A percentile compares a stretch with the other conserved stretches of the same genome.
Evolutionary conservation across 2,329 filamentous ascomycete species (phyloP).

Genomic region (Colletotrichum sp.): DNA sequence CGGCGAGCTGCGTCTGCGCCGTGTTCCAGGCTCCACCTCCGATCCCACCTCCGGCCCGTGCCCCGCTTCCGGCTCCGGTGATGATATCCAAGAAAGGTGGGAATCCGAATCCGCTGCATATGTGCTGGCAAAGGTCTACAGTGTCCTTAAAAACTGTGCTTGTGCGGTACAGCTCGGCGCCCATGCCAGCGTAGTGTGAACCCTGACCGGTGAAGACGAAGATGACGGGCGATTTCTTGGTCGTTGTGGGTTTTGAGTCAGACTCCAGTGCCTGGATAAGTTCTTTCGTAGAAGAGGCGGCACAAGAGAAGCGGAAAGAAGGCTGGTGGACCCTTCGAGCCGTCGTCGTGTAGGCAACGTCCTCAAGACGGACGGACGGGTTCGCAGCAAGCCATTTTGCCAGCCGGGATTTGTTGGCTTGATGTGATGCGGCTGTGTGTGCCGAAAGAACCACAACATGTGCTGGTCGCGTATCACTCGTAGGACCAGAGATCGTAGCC

Average conservation of each 20-base stretch:
- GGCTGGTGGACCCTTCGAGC: neutral
- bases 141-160: constrained; percentile 33
- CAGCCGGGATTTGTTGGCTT: neutral
- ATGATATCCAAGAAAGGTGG: constrained; percentile 46
- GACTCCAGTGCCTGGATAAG: neutral
- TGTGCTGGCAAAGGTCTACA: constrained; percentile 34
- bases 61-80: neutral
- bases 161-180: constrained; percentile 27
- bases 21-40: neutral
- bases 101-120: constrained; percentile 37
- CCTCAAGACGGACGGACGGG: neutral
- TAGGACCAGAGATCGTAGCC: no score
- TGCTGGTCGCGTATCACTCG: no score
- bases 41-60: neutral
- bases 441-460: neutral
- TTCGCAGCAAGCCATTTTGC: neutral
- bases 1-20: constrained; percentile 38
- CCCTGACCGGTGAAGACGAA: constrained; percentile 46
- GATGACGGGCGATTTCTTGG: constrained; percentile 25
- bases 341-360: constrained; percentile 1
- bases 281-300: neutral
- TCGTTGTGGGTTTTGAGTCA: neutral
- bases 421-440: neutral
- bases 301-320: neutral
- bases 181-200: constrained; percentile 35